These are phyloP conservation scores for Barnettozyma pratensis DNA, from an alignment of 805 yeast genomes.

Conservation along the genomic window DNA sequence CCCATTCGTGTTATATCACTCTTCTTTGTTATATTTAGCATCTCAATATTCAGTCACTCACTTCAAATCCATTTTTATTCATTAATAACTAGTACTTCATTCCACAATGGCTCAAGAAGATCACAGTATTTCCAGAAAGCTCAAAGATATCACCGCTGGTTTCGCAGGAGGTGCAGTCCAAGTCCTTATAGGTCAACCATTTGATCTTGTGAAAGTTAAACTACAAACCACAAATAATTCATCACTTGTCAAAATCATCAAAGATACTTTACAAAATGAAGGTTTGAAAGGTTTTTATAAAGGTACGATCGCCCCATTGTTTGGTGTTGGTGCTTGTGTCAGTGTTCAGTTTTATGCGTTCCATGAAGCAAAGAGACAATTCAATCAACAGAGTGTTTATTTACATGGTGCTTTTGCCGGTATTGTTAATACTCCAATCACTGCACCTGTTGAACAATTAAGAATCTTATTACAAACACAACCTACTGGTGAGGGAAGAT, in stretches of 20 bases:
- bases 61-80: no score
- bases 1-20: no score
- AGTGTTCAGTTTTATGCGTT: conserved; percentile 93
- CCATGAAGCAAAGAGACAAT: conserved; percentile 75
- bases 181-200: conserved; percentile 88
- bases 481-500: conserved; percentile 34
- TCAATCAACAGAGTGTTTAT: conserved; percentile 65
- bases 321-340: conserved; percentile 96
- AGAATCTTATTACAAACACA: conserved; percentile 91
- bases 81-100: no score
- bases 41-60: no score
- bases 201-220: conserved; percentile 90
- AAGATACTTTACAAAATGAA: conserved; percentile 66
- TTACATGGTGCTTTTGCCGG: conserved; percentile 90
- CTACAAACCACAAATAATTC: conserved; percentile 84
- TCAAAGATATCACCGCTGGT: conserved; percentile 66
- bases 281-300: conserved; percentile 85
- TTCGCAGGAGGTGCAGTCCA: conserved; percentile 96
- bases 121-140: conserved; percentile 37
- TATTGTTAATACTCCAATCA: conserved; percentile 79
- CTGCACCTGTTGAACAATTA: conserved; percentile 92
- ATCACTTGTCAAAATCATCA: conserved; percentile 71
- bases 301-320: conserved; percentile 88
- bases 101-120: conserved; percentile 14
- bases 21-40: no score